Percentiles rank a stretch among this genome's conserved stretches.
These are phyloP conservation scores for Tephrocybe sp. DNA, from an alignment of 768 basidiomycete genomes.

Conservation along the genomic window DNA sequence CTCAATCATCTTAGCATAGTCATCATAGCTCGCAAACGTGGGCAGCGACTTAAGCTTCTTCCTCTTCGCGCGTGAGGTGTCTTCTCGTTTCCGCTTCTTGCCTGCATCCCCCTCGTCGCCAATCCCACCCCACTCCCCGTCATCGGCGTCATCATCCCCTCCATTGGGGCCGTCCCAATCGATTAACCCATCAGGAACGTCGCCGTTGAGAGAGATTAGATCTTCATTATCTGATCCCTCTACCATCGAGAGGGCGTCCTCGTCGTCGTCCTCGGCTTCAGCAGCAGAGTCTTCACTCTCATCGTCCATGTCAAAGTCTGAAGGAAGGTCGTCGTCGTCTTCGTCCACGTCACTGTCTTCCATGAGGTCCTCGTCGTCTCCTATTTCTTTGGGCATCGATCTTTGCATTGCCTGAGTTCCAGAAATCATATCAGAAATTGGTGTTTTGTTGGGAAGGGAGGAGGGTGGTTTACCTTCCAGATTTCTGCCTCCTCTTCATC, in stretches of 20 bases:
- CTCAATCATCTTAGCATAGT: slow-evolving; percentile 83
- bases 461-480: slow-evolving; percentile 69
- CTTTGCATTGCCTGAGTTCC: slow-evolving; percentile 77
- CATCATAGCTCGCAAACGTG: slow-evolving; percentile 86
- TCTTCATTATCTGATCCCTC: slow-evolving; percentile 76
- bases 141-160: slow-evolving; percentile 34
- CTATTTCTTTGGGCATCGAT: slow-evolving; percentile 65
- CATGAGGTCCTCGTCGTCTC: slow-evolving; percentile 43
- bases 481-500: slow-evolving; percentile 67
- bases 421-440: background rate
- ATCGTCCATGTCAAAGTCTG: slow-evolving; percentile 28
- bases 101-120: slow-evolving; percentile 20
- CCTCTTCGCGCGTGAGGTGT: slow-evolving; percentile 42
- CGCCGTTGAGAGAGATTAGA: slow-evolving; percentile 54
- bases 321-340: slow-evolving; percentile 23
- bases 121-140: slow-evolving; percentile 58
- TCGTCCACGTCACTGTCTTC: slow-evolving; percentile 31
- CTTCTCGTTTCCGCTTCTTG: slow-evolving; percentile 46
- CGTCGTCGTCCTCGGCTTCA: slow-evolving; percentile 30
- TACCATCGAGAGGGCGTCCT: slow-evolving; percentile 49
- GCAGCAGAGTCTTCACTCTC: slow-evolving; percentile 24
- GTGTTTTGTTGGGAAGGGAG: background rate
- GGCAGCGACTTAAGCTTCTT: slow-evolving; percentile 71
- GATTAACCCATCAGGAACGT: slow-evolving; percentile 54
- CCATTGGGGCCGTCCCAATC: slow-evolving; percentile 55